Percentiles rank a stretch among this genome's conserved stretches.
Conservation (phyloP, 441 rosid genomes). For the Populus hybrid region DNA sequence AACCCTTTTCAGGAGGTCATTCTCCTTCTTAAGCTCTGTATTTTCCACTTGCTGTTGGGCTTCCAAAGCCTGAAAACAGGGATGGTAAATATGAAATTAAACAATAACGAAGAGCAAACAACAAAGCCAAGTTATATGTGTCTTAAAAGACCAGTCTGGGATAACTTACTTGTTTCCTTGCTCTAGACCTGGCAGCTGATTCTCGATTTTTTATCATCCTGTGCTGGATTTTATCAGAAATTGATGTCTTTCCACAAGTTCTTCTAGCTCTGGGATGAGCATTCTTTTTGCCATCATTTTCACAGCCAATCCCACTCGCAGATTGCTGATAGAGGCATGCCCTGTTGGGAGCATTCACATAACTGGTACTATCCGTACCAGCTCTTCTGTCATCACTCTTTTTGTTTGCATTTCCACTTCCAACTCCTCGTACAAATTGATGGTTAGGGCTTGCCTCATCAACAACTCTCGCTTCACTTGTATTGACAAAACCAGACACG, state of each 20-base stretch:
- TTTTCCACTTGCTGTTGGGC: slow-evolving; percentile 19
- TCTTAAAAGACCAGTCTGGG: background rate
- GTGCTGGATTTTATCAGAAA: slow-evolving; percentile 8
- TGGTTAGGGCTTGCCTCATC: background rate
- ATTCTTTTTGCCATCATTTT: background rate
- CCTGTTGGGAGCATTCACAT: background rate
- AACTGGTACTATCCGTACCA: background rate
- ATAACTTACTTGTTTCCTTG: slow-evolving; percentile 6
- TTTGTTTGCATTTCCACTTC: background rate
- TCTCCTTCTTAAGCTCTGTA: slow-evolving; percentile 18
- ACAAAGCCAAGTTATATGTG: too few relatives aligned
- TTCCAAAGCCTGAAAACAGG: slow-evolving; percentile 8
- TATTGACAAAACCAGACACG: background rate
- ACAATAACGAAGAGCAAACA: background rate
- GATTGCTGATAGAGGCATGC: background rate
- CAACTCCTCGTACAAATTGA: slow-evolving; percentile 6
- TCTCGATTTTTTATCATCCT: slow-evolving; percentile 17
- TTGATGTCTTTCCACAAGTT: background rate
- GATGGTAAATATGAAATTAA: too few relatives aligned
- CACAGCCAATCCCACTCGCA: background rate
- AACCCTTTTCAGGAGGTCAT: slow-evolving; percentile 11
- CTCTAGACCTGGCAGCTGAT: slow-evolving; percentile 25
- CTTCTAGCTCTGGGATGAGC: background rate
- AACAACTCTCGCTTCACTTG: background rate
- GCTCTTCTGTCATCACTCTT: background rate